Conservation (phyloP, 352 stramenopile genomes). For the Plasmopara muralis region DNA sequence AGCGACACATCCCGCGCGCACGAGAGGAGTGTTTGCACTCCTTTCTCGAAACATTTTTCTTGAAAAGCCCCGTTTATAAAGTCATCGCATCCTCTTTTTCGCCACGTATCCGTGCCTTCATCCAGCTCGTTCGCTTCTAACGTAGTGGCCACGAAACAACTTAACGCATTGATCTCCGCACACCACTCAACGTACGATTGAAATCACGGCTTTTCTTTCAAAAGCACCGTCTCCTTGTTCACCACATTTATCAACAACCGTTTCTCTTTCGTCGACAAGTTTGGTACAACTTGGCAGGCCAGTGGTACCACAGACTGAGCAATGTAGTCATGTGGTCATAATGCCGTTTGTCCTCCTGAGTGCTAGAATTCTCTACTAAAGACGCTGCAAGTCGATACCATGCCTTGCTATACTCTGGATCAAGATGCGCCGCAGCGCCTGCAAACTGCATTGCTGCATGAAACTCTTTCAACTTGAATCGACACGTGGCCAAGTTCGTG, state of each 20-base stretch:
- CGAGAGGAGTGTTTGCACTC: neutral
- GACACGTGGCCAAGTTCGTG: neutral
- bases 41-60: neutral
- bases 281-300: neutral
- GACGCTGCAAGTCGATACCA: slow-evolving; percentile 1
- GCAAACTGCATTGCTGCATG: neutral
- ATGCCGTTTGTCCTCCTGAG: neutral
- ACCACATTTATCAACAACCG: neutral
- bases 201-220: neutral
- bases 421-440: slow-evolving; percentile 1
- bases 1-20: neutral
- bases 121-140: neutral
- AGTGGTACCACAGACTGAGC: neutral
- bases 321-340: neutral
- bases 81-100: neutral
- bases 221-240: neutral
- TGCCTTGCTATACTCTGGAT: slow-evolving; percentile 1
- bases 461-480: neutral
- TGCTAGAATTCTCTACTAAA: neutral
- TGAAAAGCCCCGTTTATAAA: neutral
- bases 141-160: neutral
- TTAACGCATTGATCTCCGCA: neutral
- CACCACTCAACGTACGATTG: slow-evolving; percentile 1
- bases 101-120: neutral
- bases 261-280: neutral